These are phyloP conservation scores for Acephala macrosclerotiorum DNA, from an alignment of 2,329 filamentous ascomycete genomes.

Conservation along the genomic window DNA sequence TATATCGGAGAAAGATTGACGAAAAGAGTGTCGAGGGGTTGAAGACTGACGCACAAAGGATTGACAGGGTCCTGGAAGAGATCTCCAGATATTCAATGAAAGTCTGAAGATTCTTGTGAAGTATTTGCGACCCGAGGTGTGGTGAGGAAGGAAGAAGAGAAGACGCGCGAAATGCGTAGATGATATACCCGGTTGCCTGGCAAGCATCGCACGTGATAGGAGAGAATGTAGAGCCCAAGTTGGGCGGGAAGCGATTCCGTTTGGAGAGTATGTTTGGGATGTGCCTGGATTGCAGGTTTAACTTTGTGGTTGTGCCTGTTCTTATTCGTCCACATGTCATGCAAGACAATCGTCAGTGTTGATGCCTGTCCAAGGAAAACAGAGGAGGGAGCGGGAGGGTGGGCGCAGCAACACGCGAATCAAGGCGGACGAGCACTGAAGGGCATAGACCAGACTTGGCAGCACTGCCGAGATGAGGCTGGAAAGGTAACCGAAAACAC, in stretches of 20 bases:
- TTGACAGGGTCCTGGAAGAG: conserved; percentile 48
- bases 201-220: conserved; percentile 24
- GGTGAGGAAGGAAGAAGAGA: conserved; percentile 40
- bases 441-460: neutral
- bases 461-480: no score
- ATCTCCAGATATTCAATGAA: conserved; percentile 46
- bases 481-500: neutral
- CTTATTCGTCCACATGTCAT: conserved; percentile 18
- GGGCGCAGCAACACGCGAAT: conserved; percentile 24
- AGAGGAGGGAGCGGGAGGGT: neutral
- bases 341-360: conserved; percentile 23
- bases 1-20: conserved; percentile 43
- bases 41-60: conserved; percentile 46
- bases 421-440: conserved; percentile 10
- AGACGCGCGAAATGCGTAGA: conserved; percentile 21
- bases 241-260: conserved; percentile 1
- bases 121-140: conserved; percentile 46
- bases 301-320: neutral
- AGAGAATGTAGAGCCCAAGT: neutral
- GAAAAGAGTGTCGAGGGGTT: conserved; percentile 43
- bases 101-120: conserved; percentile 45
- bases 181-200: conserved; percentile 29
- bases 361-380: conserved; percentile 23
- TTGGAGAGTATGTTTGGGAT: conserved; percentile 7
- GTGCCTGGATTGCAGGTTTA: conserved; percentile 3